These are phyloP conservation scores for Asterochloris erici DNA, from an alignment of 139 green algal species.

Conservation along the genomic window DNA sequence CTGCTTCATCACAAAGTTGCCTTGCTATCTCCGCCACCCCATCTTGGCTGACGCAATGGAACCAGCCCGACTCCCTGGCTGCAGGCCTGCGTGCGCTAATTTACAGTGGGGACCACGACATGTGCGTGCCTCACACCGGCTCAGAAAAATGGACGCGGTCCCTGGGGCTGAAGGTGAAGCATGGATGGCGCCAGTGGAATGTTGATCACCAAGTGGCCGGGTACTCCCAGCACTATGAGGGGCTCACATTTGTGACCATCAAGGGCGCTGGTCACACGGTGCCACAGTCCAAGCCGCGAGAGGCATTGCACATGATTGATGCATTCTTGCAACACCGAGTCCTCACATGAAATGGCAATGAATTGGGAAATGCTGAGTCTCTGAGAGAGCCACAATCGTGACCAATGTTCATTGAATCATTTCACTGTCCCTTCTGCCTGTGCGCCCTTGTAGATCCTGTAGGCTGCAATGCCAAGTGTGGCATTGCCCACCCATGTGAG, in stretches of 20 bases:
- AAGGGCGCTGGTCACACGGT: constrained; percentile 11
- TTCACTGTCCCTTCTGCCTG: constrained; percentile 19
- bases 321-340: background rate
- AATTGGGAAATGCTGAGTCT: background rate
- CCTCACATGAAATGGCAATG: no score
- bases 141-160: constrained; percentile 64
- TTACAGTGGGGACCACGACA: constrained; percentile 81
- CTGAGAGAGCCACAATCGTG: background rate
- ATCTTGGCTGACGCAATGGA: no score
- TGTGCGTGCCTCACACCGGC: constrained; percentile 75
- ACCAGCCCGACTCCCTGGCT: background rate
- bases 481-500: constrained; percentile 78
- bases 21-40: no score
- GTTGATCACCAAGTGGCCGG: constrained; percentile 23
- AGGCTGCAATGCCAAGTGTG: constrained; percentile 64
- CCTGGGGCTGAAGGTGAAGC: constrained; percentile 30
- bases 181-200: constrained; percentile 59
- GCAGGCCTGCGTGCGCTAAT: constrained; percentile 45
- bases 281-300: background rate
- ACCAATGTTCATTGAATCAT: background rate
- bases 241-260: constrained; percentile 9
- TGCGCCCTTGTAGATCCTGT: constrained; percentile 63
- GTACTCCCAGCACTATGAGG: background rate
- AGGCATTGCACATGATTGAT: background rate
- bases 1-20: no score